Evolutionary conservation across 2,329 filamentous ascomycete species (phyloP), one percentile per base, ranked within the genome.

Genomic region (Fusarium globosum): DNA sequence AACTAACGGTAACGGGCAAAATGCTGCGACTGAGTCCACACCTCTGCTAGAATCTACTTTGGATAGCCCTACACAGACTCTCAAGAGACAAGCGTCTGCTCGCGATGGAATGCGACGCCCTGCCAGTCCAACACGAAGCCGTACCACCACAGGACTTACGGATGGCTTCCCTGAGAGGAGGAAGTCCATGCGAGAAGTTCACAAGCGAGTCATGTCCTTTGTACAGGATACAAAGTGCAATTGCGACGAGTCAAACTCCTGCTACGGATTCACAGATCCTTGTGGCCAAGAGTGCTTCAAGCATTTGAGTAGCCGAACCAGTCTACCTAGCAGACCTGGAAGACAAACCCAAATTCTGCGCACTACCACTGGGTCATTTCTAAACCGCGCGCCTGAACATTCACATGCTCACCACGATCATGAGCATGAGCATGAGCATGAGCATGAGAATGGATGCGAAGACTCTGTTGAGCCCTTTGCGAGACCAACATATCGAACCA

Each of bases 221-320:
- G 88, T 92, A 69, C 89, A 88, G 78, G 90, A 92, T 75, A 90
- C 87, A 28, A 92, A 92, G 78, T 77, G 85, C 39, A 88, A 90
- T 75, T 92, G 90, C 74, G 89, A 92, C 69, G 87, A 89, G 72
- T 80, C 81, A 23, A 90, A 89, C 1, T 87, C 88, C 4, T 92
- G 90, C 77, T 92, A 85, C 74, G 90, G 90, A 63, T 92, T 90
- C 78, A 86, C 89, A 4, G 90, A 92, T 73, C 90, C 89, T 2
- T 92, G 90, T 70, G 90, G 89, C 4, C 89, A 91, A 77, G 89
- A 90, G 77, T 92, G 90, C 79, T 90, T 89, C 80, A 91, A 90
- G 73, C 88, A 91, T 68, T 46, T 90, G 7, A 82, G 77, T 73
- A 82, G 79, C 36, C 84, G 86, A 28, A 72, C 82, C 28, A 75